phyloP scores from a whole-genome alignment of 805 yeast species.

The Ogataea saltuana region DNA sequence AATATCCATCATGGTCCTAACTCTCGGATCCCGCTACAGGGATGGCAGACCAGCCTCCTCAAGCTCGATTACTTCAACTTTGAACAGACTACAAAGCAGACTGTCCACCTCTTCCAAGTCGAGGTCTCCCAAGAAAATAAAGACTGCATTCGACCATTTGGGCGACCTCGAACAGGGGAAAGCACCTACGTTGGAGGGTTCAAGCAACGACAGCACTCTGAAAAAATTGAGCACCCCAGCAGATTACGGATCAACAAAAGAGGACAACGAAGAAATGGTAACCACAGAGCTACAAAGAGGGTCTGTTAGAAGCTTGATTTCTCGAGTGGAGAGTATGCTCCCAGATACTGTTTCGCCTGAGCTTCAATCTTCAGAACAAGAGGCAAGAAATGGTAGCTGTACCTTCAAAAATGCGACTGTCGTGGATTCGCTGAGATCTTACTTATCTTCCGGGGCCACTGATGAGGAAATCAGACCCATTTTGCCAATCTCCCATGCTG shows the following conservation, averaged over 20 bases:
- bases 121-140: slow-evolving; percentile 22
- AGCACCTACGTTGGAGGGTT: neutral
- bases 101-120: slow-evolving; percentile 21
- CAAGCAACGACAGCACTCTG: neutral
- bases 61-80: slow-evolving; percentile 18
- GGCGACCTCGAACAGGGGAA: slow-evolving; percentile 11
- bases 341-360: slow-evolving; percentile 11
- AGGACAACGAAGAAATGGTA: neutral
- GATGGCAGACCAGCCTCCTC: slow-evolving; percentile 21
- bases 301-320: slow-evolving; percentile 13
- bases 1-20: slow-evolving; percentile 11
- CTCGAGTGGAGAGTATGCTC: slow-evolving; percentile 12
- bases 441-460: slow-evolving; percentile 15
- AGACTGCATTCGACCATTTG: slow-evolving; percentile 23
- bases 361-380: neutral
- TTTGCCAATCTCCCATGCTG: slow-evolving; percentile 15
- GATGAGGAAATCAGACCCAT: slow-evolving; percentile 16
- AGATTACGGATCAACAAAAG: slow-evolving; percentile 11
- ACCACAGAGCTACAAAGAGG: slow-evolving; percentile 4
- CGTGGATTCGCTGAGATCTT: slow-evolving; percentile 18
- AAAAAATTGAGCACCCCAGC: neutral
- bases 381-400: slow-evolving; percentile 4
- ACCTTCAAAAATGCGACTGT: slow-evolving; percentile 14
- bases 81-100: slow-evolving; percentile 20
- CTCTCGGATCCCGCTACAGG: slow-evolving; percentile 7